phyloP scores from a whole-genome alignment of 352 stramenopile species.

The Blastocystis hominis region DNA sequence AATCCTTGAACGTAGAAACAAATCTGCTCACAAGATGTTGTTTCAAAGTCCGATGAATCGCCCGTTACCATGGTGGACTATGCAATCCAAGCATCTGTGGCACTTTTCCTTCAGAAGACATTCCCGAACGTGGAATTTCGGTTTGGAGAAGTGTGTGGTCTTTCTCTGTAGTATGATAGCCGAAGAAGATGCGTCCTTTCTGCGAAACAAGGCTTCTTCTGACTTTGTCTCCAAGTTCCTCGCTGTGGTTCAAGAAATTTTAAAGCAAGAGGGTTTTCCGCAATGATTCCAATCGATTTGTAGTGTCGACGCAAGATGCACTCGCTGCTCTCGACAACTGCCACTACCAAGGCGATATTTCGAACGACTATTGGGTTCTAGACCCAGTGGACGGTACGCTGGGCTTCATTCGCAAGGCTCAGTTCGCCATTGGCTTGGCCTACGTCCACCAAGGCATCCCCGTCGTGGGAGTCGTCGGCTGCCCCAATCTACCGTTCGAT shows the following conservation, averaged over 20 bases:
- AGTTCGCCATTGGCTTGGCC: constrained; percentile 56
- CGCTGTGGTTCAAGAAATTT: neutral
- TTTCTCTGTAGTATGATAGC: constrained; percentile 5
- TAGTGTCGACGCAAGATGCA: neutral
- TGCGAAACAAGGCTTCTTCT: neutral
- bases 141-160: neutral
- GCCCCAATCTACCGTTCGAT: constrained; percentile 3
- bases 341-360: constrained; percentile 7
- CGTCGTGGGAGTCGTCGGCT: constrained; percentile 43
- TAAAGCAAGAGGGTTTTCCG: neutral
- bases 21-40: neutral
- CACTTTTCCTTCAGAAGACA: neutral
- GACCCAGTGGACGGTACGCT: constrained; percentile 60
- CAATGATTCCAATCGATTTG: neutral
- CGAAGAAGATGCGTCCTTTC: neutral
- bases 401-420: constrained; percentile 50
- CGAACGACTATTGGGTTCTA: constrained; percentile 44
- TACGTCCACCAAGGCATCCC: neutral
- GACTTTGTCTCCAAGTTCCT: neutral
- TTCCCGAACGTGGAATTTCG: neutral
- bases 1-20: constrained; percentile 12
- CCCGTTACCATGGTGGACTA: constrained; percentile 53
- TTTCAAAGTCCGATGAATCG: constrained; percentile 14
- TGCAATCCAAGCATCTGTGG: constrained; percentile 28
- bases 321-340: neutral